Conservation (phyloP, 345 rosid genomes). For the Acer yangbiense region DNA sequence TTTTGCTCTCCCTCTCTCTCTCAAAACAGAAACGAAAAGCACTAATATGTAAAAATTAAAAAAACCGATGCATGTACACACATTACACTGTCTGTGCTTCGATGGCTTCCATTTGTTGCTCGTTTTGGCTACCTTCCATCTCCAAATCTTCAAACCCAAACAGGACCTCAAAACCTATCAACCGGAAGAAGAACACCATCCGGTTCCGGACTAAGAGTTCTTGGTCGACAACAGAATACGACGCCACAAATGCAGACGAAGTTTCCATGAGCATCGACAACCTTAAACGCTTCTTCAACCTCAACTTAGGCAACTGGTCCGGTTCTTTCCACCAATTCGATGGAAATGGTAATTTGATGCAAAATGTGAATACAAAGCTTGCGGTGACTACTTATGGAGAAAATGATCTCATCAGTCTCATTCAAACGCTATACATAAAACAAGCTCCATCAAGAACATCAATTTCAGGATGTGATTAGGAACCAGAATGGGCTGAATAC, state of each 20-base stretch:
- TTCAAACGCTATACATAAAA: conserved; percentile 89
- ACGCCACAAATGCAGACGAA: conserved; percentile 24
- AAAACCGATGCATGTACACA: too few species aligned
- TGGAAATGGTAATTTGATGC: conserved; percentile 64
- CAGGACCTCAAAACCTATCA: conserved; percentile 9
- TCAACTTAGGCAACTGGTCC: conserved; percentile 78
- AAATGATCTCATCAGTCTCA: conserved; percentile 81
- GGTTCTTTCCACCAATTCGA: conserved; percentile 94
- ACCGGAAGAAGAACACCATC: conserved; percentile 28
- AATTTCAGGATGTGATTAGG: conserved; percentile 53
- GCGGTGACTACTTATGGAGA: conserved; percentile 83
- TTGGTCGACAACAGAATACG: conserved; percentile 34
- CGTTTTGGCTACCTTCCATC: conserved; percentile 31
- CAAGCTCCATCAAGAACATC: conserved; percentile 63
- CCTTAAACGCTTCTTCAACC: conserved; percentile 64
- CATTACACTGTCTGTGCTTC: background rate
- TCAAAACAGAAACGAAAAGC: too few species aligned
- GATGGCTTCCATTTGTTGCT: conserved; percentile 42
- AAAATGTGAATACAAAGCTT: conserved; percentile 68
- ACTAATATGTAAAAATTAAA: too few species aligned
- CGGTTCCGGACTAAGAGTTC: conserved; percentile 36
- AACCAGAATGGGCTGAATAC: conserved; percentile 89
- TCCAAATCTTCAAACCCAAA: conserved; percentile 13
- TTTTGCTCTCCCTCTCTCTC: too few species aligned
- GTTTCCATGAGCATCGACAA: conserved; percentile 67